Base-by-base conservation (phyloP, 1,284 basidiomycete genomes). In the Rhodotorula sp. region DNA sequence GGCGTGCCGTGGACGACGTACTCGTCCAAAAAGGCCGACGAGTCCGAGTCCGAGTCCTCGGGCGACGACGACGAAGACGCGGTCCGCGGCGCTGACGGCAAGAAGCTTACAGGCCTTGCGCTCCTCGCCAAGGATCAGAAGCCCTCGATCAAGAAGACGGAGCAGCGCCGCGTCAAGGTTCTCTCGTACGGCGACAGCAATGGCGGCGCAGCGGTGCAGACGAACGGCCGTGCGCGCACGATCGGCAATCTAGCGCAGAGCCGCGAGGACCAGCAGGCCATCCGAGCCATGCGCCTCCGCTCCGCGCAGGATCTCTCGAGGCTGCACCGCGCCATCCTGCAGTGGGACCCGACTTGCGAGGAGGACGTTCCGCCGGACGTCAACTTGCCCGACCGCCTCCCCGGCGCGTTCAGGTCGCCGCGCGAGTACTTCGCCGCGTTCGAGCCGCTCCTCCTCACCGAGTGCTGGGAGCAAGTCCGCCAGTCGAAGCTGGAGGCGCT, bases 401-500 rank as follows among this genome's bases (percentile, higher is more conserved):
- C 91, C 0, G 86, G 88, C 61, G 83, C 81, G 12, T 98, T 97
- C 80, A 77, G 78, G 4, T 85, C 87, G 69, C 86, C 88, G 64
- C 80, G 84, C 8, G 87, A 93, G 46, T 99, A 97, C 81, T 85
- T 87, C 54, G 83, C 84, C 42, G 84, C 90, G 42, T 93, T 97
- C 79, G 88, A 93, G 76, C 93, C 97, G 1, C 85, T 99, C n/a
- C 84, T 98, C 41, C 83, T 95, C 46, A 85, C 92, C 71, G 97
- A 99, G 82, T 90, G 91, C 74, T 98, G 97, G 95, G 88, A 91
- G 45, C 93, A 97, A 79, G 86, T 98, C 67, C 79, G 84, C 49
- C 87, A 92, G 79, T 88, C 92, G 45, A 90, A 79, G 63, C 81
- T 92, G 77, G 88, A 91, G 65, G 78, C 79, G 14, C 71, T 72